Base-by-base conservation (phyloP, 139 green algal species). In the Coccomyxa sp. region DNA sequence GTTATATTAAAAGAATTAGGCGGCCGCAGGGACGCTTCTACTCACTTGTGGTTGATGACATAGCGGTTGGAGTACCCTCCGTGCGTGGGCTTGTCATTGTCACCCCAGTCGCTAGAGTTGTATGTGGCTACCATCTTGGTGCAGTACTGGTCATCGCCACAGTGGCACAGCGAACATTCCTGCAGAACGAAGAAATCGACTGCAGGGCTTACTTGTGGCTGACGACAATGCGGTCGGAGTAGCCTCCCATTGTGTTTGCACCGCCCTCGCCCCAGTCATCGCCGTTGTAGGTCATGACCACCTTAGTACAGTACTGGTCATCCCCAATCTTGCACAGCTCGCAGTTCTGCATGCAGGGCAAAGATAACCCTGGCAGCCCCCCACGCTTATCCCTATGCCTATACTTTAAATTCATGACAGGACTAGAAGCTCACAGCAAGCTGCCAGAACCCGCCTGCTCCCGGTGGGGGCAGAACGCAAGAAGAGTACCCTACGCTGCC, bases 31-130 rank as follows among this genome's bases (percentile, higher is more conserved):
- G 50, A 64, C n/a, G n/a, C n/a, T n/a, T 58, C 14, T 12, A 64
- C 73, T 69, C 84, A 93, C 44, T 81, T 55, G 71, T 93, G 81
- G 35, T 82, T 73, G 0, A 89, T 79, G 0, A 94, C 84, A 12
- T 92, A 81, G 79, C 90, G 81, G 18, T 79, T 89, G 8, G 85
- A 90, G 85, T 97, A 97, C 44, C 93, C 93, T 35, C 93, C 93
- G 71, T 95, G 83, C 22, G 86, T 90, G 31, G 44, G 27, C 27
- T 75, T 79, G 22, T 89, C 90, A 50, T 94, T 85, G 6, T 70
- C n/a, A 34, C 74, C 50, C 6, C 77, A 71, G 69, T 90, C 72
- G 37, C 75, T 74, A 37, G 16, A 14, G 75, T 94, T 95, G 88
- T 97, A 97, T 0, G 92, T 97, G 35, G 76, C 39, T 8, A 82